Percentiles rank a stretch among this genome's conserved stretches.
These are phyloP conservation scores for Acacia acuminata DNA, from an alignment of 306 rosid species.

Conservation along the genomic window DNA sequence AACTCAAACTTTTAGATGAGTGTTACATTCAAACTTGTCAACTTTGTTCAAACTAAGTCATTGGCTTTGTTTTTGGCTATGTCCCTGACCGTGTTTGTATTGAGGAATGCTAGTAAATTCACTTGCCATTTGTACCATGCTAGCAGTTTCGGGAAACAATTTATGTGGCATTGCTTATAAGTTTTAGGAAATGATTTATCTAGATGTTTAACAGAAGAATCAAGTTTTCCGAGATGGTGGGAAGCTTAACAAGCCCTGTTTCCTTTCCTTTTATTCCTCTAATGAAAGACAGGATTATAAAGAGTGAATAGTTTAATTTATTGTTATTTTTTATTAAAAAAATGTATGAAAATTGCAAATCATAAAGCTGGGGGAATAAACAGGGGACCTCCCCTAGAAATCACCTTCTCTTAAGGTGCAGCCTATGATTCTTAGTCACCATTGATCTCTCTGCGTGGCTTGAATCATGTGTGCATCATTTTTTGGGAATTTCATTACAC, in stretches of 20 bases:
- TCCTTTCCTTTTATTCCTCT: neutral
- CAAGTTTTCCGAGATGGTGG: neutral
- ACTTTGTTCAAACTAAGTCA: too few species aligned
- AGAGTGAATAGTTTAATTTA: neutral
- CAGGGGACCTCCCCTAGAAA: slow-evolving; percentile 7
- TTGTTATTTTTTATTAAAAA: too few species aligned
- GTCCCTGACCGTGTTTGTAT: too few species aligned
- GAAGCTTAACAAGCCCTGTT: neutral
- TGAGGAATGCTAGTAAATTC: too few species aligned
- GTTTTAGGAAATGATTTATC: too few species aligned
- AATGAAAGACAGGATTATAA: neutral
- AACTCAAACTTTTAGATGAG: too few species aligned
- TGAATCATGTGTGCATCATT: slow-evolving; percentile 13
- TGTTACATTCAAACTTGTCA: too few species aligned
- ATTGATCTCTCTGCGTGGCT: slow-evolving; percentile 25
- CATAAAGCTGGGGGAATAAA: slow-evolving; percentile 1
- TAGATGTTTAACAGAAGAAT: too few species aligned
- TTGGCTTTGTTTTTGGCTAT: too few species aligned
- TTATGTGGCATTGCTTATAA: too few species aligned
- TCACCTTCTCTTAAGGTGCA: slow-evolving; percentile 10
- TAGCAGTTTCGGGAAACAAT: too few species aligned
- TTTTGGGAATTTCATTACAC: slow-evolving; percentile 21
- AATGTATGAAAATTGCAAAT: neutral
- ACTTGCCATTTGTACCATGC: too few species aligned
- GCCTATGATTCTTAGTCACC: slow-evolving; percentile 18